Base-by-base conservation (phyloP, 345 rosid genomes). In the Pelargonium nanum region DNA sequence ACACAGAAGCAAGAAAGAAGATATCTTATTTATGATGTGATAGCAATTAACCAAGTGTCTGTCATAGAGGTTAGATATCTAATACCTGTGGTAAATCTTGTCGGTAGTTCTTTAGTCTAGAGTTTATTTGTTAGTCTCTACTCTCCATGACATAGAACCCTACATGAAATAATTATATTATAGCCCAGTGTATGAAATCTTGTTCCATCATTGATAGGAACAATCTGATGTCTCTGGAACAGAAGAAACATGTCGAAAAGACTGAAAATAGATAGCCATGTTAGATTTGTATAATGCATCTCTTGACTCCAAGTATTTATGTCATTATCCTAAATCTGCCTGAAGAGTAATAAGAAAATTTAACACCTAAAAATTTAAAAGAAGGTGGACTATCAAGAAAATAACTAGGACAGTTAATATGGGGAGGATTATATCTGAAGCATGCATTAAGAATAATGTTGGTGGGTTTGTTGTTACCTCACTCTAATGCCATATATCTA, bases 21-120 rank as follows among this genome's bases (percentile, higher is more conserved):
- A 84, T 93, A 93, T 69, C 87, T 93, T 28, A 93, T 93, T 62
- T 93, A 89, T 81, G 99, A 93, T 76, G 62, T 89, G 82, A 89
- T 93, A 80, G 99, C 95, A 65, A 59, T 87, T 59, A 89, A 89
- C 62, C 74, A 76, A 9, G 68, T 65, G 26, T 79, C 99, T 58
- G 70, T 93, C 57, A 80, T 83, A 53, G 97, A 93, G 99, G 99
- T 92, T 68, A 70, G 48, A 40, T 40, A 40, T 40, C 48, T 40
- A 40, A 40, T 40, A 40, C 48, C 15, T 40, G 12, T 9, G 48
- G 15, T 1, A 10, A 40, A 40, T 40, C 15, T 40, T 40, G 15
- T 40, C 15, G 0, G 48, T 40, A 17, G 48, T 9, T 40, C 48
- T 40, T 17, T 40, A 30, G 40, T 30, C 10, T n/a, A n/a, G n/a